These are phyloP conservation scores for Cylindrotheca fusiformis DNA, from an alignment of 108 stramenopile genomes.

Conservation along the genomic window DNA sequence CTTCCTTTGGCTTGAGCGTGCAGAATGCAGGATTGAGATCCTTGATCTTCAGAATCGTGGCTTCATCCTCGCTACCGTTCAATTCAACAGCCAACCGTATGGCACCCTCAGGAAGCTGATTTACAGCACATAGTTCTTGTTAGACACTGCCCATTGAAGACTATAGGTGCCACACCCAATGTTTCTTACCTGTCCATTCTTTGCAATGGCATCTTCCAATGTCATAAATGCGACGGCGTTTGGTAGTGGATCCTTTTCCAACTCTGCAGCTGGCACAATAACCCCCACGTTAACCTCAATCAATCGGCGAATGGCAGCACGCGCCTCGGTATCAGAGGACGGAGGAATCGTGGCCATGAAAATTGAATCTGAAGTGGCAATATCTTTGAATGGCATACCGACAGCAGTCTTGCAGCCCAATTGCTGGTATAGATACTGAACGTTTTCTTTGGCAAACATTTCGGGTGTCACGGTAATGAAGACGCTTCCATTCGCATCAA, in stretches of 20 bases:
- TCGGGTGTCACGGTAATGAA: conserved; percentile 69
- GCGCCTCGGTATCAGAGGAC: conserved; percentile 63
- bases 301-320: conserved; percentile 84
- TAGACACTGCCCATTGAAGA: no score
- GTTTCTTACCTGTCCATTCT: conserved; percentile 76
- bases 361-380: conserved; percentile 90
- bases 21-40: conserved; percentile 73
- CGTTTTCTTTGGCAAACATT: conserved; percentile 76
- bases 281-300: conserved; percentile 91
- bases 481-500: conserved; percentile 89
- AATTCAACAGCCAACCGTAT: conserved; percentile 85
- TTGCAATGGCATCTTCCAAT: conserved; percentile 73
- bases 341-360: conserved; percentile 79
- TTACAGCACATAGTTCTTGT: no score
- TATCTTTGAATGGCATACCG: conserved; percentile 97
- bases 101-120: conserved; percentile 77
- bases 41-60: conserved; percentile 69
- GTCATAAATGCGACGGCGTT: conserved; percentile 89
- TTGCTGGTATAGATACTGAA: conserved; percentile 81
- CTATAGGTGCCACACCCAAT: no score
- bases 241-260: conserved; percentile 86
- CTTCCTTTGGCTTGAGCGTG: conserved; percentile 60
- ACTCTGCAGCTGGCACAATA: conserved; percentile 83
- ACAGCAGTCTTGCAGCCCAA: conserved; percentile 94
- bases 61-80: conserved; percentile 78